Base-by-base conservation (phyloP, 2,329 filamentous ascomycete species). In the Aspergillus sp. region DNA sequence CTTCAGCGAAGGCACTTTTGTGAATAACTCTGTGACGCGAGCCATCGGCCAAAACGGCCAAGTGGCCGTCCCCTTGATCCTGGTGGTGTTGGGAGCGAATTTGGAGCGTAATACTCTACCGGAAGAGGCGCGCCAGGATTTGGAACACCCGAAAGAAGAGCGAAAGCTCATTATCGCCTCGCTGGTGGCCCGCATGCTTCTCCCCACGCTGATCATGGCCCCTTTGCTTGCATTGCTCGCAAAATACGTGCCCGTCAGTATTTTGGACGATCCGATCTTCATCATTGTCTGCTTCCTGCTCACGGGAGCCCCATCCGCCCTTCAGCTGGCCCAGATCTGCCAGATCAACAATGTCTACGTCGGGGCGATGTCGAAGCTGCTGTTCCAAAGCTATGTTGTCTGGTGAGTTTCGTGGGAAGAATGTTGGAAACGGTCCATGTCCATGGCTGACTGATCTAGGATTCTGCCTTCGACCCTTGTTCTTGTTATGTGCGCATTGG, bases 281-380 rank as follows among this genome's bases (percentile, higher is more conserved):
- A 87, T 99, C 61, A 90, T 99, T 61, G 94, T 99, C 32, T 97
- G 92, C 75, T 99, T 97, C 81, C 79, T 99, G 59, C 88, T 99
- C 60, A 93, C 91, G 0, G 94, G 94, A 32, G 94, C 94, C 3
- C 94, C 94, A 5, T 95, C 88, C 58, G 94, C 94, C 21, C 79
- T 99, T 58, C 94, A 99, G 75, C 78, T 99, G 66, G 93, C 94
- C 5, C 94, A 99, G 76, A 99, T 99, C 56, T 99, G 94, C 76
- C 94, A 97, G 80, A 89, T 97, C 76, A 99, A 99, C 73, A 88
- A 88, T 58, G 94, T 99, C 9, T 99, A 91, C 71, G 93, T 97
- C 78, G 85, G 88, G 16, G 91, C 94, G 45, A 97, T 99, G 92
- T 89, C 89, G 57, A 89, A 85, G 70, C 81, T 99, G 52, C 76